Evolutionary conservation across 345 rosid genomes (phyloP), one percentile per base, ranked within the genome.

Genomic region (Salix suchowensis): DNA sequence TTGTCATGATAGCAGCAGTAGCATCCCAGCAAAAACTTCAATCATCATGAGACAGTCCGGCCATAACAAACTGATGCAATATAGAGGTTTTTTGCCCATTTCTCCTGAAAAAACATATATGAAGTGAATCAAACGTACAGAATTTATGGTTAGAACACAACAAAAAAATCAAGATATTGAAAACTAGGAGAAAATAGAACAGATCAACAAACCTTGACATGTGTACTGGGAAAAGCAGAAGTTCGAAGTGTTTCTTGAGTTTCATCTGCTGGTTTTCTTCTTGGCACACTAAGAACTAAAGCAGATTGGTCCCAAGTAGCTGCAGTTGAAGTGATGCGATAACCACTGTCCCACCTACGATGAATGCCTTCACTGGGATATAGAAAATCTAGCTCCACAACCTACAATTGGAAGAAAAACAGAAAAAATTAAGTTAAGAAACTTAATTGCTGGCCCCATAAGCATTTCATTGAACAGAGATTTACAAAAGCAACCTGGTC

Each of bases 281-380:
- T 88, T 13, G 99, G 99, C 64, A 96, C 87, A 80, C 99, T 96
- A 9, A 96, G 96, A 77, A 93, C 93, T 75, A 96, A 81, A 42
- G 99, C 99, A 84, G 98, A 87, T 82, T 96, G 99, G 79, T 96
- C 99, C 83, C 80, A 85, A 19, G 96, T 96, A 77, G 98, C 99
- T 28, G 97, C 98, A 60, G 92, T 88, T 78, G 99, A 90, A 46
- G 99, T 96, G 73, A 96, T 93, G 73, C 99, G 91, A 71, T 91
- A 96, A 30, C 99, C 99, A 79, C 78, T 76, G 62, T 91, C 97
- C 99, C 99, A 96, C 84, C 99, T 90, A 72, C 91, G 88, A 82
- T 96, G 99, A 82, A 96, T 86, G 81, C 99, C 99, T 87, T 96
- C 99, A 83, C 99, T 93, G 21, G 99, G 99, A 81, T 96, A 96